phyloP scores from a whole-genome alignment of 768 basidiomycete genomes.

The Rhizopogon roseolus region DNA sequence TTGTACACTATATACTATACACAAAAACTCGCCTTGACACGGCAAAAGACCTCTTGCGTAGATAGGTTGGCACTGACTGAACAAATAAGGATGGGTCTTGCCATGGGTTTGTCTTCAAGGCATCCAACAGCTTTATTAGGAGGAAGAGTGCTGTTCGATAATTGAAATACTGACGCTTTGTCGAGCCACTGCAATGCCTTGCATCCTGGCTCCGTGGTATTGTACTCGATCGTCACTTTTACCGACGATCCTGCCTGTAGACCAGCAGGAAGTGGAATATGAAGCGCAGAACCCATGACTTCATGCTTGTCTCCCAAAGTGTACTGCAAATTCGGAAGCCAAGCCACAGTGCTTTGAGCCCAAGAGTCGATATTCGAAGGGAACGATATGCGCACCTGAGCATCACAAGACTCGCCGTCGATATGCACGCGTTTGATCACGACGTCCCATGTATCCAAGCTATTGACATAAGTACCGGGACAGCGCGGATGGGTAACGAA shows the following conservation, averaged over 20 bases:
- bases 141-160: not conserved
- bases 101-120: conserved; percentile 74
- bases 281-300: conserved; percentile 76
- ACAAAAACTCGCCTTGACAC: conserved; percentile 53
- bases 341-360: not conserved
- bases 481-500: not conserved
- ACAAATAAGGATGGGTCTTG: conserved; percentile 79
- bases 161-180: conserved; percentile 50
- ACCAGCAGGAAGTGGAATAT: conserved; percentile 44
- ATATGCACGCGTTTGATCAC: conserved; percentile 52
- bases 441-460: conserved; percentile 74
- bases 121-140: not conserved
- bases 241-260: conserved; percentile 30
- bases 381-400: conserved; percentile 33
- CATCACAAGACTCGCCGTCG: conserved; percentile 39
- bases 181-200: conserved; percentile 87
- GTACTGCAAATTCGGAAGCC: conserved; percentile 31
- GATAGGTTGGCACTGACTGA: conserved; percentile 92
- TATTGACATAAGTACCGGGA: conserved; percentile 18
- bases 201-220: conserved; percentile 60
- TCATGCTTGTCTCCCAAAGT: conserved; percentile 51
- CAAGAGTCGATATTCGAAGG: not conserved
- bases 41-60: conserved; percentile 79
- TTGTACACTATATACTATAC: not conserved
- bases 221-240: conserved; percentile 56